phyloP scores from a whole-genome alignment of 2,329 filamentous ascomycete species.

The Macrophomina pseudophaseolina region DNA sequence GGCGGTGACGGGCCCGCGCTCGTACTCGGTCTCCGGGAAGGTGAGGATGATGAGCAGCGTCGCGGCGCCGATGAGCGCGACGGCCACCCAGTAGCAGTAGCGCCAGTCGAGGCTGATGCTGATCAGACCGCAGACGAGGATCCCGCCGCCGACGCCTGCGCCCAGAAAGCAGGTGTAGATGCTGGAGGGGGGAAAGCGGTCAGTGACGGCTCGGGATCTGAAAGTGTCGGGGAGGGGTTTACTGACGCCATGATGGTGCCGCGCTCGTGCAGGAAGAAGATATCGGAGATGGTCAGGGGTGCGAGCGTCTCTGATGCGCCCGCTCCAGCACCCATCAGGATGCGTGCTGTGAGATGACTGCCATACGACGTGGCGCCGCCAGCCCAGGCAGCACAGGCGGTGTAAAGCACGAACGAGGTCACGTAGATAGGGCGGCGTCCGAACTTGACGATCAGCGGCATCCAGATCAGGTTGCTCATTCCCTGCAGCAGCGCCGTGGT shows the following conservation, averaged over 20 bases:
- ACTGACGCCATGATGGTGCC: slow-evolving; percentile 57
- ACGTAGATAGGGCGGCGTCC: slow-evolving; percentile 44
- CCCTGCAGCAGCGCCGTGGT: slow-evolving; percentile 57
- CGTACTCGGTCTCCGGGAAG: slow-evolving; percentile 61
- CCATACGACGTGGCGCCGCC: slow-evolving; percentile 31
- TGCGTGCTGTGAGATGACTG: slow-evolving; percentile 50
- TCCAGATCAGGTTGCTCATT: slow-evolving; percentile 44
- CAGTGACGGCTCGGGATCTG: not conserved
- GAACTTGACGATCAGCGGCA: slow-evolving; percentile 46
- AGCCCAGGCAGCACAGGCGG: slow-evolving; percentile 32
- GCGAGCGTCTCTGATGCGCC: slow-evolving; percentile 58
- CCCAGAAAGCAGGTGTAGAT: slow-evolving; percentile 36
- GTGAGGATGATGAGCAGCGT: slow-evolving; percentile 58
- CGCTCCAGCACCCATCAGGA: slow-evolving; percentile 59
- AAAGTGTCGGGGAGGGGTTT: not conserved
- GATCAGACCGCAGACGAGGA: slow-evolving; percentile 50
- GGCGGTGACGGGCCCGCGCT: slow-evolving; percentile 34
- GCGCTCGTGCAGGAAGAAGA: slow-evolving; percentile 64
- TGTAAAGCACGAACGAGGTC: slow-evolving; percentile 33
- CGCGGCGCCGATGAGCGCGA: slow-evolving; percentile 56
- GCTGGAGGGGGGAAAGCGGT: slow-evolving; percentile 15
- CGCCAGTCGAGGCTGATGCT: slow-evolving; percentile 57
- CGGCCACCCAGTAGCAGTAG: slow-evolving; percentile 58
- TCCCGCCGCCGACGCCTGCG: slow-evolving; percentile 37
- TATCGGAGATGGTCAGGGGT: slow-evolving; percentile 59